Evolutionary conservation across 345 rosid genomes (phyloP).

Genomic region (Gossypium australe): DNA sequence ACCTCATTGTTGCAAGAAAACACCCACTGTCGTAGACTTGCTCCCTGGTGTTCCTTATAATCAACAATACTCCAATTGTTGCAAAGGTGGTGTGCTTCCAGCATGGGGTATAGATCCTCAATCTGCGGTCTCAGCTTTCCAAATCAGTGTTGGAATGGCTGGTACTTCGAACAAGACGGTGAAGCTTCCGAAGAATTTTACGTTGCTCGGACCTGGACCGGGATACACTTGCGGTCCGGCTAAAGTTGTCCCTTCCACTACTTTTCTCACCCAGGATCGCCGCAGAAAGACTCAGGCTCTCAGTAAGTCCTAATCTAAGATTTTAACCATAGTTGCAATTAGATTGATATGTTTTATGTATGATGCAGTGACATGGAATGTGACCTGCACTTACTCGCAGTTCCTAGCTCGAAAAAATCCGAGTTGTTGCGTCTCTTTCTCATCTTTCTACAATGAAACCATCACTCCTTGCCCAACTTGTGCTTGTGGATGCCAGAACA

Average conservation of each 20-base stretch:
- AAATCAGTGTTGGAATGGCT: slow-evolving; percentile 60
- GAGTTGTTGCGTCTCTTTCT: slow-evolving; percentile 78
- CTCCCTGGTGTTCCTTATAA: slow-evolving; percentile 80
- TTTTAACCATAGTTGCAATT: too few species aligned
- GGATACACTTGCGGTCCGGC: slow-evolving; percentile 93
- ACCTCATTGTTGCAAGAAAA: slow-evolving; percentile 83
- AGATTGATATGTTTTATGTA: background rate
- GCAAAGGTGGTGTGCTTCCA: slow-evolving; percentile 80
- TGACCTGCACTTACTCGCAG: slow-evolving; percentile 90
- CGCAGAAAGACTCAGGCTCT: background rate
- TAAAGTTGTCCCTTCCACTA: slow-evolving; percentile 58
- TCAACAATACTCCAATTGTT: slow-evolving; percentile 70
- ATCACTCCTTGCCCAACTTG: slow-evolving; percentile 84
- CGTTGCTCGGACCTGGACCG: slow-evolving; percentile 70
- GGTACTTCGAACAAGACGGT: slow-evolving; percentile 83
- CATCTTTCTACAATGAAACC: slow-evolving; percentile 87
- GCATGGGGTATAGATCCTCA: slow-evolving; percentile 82
- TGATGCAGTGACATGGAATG: slow-evolving; percentile 88
- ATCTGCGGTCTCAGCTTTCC: slow-evolving; percentile 66
- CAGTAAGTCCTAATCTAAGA: background rate
- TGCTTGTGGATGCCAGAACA: slow-evolving; percentile 80
- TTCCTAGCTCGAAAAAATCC: slow-evolving; percentile 76
- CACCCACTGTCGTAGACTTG: slow-evolving; percentile 65
- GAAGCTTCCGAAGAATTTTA: slow-evolving; percentile 82
- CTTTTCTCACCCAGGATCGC: slow-evolving; percentile 30